Percentiles rank a stretch among this genome's conserved stretches.
phyloP scores from a whole-genome alignment of 2,329 filamentous ascomycete genomes.

The Xylaria sp. region DNA sequence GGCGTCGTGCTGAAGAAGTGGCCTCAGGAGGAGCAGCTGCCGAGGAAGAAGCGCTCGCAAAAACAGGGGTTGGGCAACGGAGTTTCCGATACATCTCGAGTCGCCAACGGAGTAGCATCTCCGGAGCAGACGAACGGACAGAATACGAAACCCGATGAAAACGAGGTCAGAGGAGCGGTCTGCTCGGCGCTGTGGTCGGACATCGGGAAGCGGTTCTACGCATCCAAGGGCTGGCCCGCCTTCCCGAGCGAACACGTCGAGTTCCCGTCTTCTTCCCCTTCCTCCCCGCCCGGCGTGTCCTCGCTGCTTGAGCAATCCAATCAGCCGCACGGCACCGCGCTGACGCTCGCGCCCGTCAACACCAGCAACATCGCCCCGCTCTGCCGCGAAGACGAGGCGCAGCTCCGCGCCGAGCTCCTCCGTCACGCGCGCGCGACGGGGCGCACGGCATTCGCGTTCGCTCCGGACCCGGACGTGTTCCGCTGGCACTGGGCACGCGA shows the following conservation, averaged over 20 bases:
- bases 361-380: conserved; percentile 70
- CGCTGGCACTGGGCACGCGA: conserved; percentile 85
- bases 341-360: conserved; percentile 58
- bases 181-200: conserved; percentile 90
- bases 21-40: conserved; percentile 46
- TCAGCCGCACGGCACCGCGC: not conserved
- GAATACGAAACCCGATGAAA: conserved; percentile 3
- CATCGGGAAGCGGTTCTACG: conserved; percentile 86
- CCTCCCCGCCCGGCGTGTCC: conserved; percentile 46
- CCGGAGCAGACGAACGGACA: conserved; percentile 10
- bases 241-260: conserved; percentile 79
- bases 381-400: conserved; percentile 71
- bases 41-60: conserved; percentile 1
- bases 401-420: conserved; percentile 67
- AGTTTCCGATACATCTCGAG: not conserved
- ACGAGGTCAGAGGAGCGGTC: conserved; percentile 48
- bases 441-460: conserved; percentile 70
- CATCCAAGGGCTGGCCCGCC: conserved; percentile 78
- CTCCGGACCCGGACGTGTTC: conserved; percentile 75
- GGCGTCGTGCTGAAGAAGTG: conserved; percentile 56
- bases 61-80: not conserved
- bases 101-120: not conserved
- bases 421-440: conserved; percentile 49
- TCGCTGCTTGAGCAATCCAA: conserved; percentile 25
- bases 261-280: conserved; percentile 55